Conservation (phyloP, 1,139 yeast species). For the Casaregolazyma lundiana region DNA sequence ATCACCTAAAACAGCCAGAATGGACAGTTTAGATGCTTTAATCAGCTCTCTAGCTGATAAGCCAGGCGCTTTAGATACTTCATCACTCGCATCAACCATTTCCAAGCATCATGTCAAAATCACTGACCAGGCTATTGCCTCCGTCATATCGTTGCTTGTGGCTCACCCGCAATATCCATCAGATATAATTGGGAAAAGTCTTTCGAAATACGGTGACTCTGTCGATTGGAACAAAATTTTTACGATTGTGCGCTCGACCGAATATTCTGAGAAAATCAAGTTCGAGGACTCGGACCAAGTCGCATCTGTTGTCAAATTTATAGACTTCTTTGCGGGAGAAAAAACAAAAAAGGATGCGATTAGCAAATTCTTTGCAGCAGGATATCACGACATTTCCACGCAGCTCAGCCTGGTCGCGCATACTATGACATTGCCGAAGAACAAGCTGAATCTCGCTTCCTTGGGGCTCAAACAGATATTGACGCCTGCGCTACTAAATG, state of each 20-base stretch:
- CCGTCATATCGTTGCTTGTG: slow-evolving; percentile 4
- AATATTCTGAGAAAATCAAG: slow-evolving; percentile 1
- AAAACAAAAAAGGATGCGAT: slow-evolving; percentile 5
- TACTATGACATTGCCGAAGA: slow-evolving; percentile 15
- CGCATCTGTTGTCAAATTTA: slow-evolving; percentile 3
- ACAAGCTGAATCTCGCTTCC: slow-evolving; percentile 2
- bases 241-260: slow-evolving; percentile 5
- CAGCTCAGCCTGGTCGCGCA: slow-evolving; percentile 24
- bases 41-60: slow-evolving; percentile 7
- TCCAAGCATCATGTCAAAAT: slow-evolving; percentile 10
- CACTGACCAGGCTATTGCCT: slow-evolving; percentile 9
- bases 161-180: slow-evolving; percentile 4
- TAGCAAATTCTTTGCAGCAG: slow-evolving; percentile 12
- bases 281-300: slow-evolving; percentile 7
- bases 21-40: slow-evolving; percentile 8
- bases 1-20: not conserved
- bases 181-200: slow-evolving; percentile 7
- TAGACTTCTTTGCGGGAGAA: slow-evolving; percentile 6
- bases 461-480: slow-evolving; percentile 23
- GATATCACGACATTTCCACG: slow-evolving; percentile 24
- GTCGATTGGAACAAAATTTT: slow-evolving; percentile 10
- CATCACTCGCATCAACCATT: slow-evolving; percentile 9
- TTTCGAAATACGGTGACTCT: slow-evolving; percentile 2
- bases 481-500: slow-evolving; percentile 2
- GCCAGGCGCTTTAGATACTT: slow-evolving; percentile 11